Base-by-base conservation (phyloP, 1,284 basidiomycete genomes). In the Austroboletus olivaceoglutinosus region DNA sequence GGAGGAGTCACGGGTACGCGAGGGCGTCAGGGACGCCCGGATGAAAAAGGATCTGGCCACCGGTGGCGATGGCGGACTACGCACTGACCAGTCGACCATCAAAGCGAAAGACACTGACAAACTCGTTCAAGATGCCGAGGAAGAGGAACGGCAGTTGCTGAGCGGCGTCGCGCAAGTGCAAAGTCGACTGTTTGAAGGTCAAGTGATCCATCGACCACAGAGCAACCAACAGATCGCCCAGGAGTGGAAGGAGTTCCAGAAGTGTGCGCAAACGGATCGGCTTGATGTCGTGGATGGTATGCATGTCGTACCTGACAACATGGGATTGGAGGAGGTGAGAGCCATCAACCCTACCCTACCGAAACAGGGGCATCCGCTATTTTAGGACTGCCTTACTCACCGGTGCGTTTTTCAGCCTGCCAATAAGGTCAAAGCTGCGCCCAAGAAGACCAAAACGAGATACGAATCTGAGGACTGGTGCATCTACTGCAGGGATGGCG, bases 111-210 rank as follows among this genome's bases (percentile, higher is more conserved):
- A 69, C 18, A 62, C 67, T 18, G 59, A 59, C 36, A 62, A 69
- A 39, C 61, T 77, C 27, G 43, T 77, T n/a, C 62, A 62, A 36
- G 73, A 76, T 29, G 76, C 76, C 7, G 79, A 82, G 54, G 80
- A 80, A 51, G 82, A 83, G 55, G 81, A 85, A 61, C 60, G 60
- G n/a, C 60, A 53, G 51, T 59, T 85, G 21, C 63, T 85, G 22
- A 74, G 70, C 21, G 81, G 82, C 4, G 69, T 81, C 15, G 82
- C 80, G 7, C 75, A 76, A 50, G 83, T 85, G 5, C 74, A 77
- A 50, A 77, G 78, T 48, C 70, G 81, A 29, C 59, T 84, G 21
- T 85, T 83, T 51, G 82, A 85, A 53, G 83, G 82, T 5, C 71
- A 71, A 57, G 38, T 80, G 40, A 60, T 83, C 34, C 50, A 69